Evolutionary conservation across 306 rosid species (phyloP).

Genomic region (Vigna angularis): DNA sequence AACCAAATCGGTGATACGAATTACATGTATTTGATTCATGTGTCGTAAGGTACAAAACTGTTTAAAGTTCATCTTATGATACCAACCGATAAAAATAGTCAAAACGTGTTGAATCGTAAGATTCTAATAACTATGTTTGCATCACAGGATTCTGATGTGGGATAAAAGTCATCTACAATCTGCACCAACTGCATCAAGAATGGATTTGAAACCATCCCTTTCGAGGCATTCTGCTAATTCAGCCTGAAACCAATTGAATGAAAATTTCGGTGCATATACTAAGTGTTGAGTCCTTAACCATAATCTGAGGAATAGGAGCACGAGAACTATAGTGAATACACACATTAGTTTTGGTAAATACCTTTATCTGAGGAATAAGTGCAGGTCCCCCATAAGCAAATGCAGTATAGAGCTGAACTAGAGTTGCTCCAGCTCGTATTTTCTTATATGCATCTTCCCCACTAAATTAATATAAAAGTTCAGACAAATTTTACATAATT

Average conservation of each 20-base stretch:
- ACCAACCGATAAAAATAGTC: no score
- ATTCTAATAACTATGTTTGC: neutral
- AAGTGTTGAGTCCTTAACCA: neutral
- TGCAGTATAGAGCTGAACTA: constrained; percentile 92
- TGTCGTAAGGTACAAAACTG: no score
- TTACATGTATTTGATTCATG: no score
- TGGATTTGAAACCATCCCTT: constrained; percentile 89
- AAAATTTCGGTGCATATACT: constrained; percentile 34
- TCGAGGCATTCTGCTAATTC: constrained; percentile 88
- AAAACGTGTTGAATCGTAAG: no score
- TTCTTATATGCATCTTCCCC: constrained; percentile 95
- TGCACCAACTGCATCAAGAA: constrained; percentile 90
- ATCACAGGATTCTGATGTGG: neutral
- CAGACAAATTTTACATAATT: constrained; percentile 26
- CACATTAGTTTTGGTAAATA: constrained; percentile 35
- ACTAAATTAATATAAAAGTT: constrained; percentile 51
- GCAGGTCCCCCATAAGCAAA: constrained; percentile 98
- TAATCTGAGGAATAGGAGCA: constrained; percentile 6
- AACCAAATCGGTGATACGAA: no score
- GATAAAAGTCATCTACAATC: constrained; percentile 64
- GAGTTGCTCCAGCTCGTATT: constrained; percentile 91
- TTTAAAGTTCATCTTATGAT: no score
- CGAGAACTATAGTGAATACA: constrained; percentile 20
- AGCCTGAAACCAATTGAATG: constrained; percentile 57
- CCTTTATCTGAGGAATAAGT: constrained; percentile 95